Base-by-base conservation (phyloP, 208 protist genomes). In the Giardia duodenalis region DNA sequence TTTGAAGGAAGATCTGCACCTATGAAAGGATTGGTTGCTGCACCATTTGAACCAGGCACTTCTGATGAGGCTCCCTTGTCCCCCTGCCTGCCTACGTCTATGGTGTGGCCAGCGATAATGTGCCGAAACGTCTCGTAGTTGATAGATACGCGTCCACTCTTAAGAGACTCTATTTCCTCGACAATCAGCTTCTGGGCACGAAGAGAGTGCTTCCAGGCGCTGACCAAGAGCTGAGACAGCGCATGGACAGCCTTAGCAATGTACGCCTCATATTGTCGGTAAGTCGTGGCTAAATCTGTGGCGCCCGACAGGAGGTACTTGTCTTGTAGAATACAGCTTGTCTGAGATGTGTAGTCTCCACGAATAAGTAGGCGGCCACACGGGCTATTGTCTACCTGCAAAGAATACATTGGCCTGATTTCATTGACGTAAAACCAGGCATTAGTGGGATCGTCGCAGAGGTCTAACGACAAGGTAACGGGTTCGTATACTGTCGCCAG, bases 381-480 rank as follows among this genome's bases (percentile, higher is more conserved):
- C 43, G 88, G 88, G 1, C n/a, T 2, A 30, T 1, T 30, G 44
- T 91, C 88, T 0, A 91, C 10, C 10, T 22, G 88, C 2, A 1
- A 2, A 43, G 2, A 4, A 48, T 91, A 91, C 44, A 30, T 91
- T n/a, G 45, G 2, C 0, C 88, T 0, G 10, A 45, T n/a, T 2
- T 91, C 88, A 45, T 91, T 91, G 45, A 91, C n/a, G n/a, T 91
- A 91, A 47, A 91, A 91, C 88, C 88, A 91, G 4, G 88, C 0
- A 22, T 91, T 91, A 67, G 88, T 91, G 4, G 88, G 88, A 91
- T 91, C 88, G n/a, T 91, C 88, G 44, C 88, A 91, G 1, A 91
- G 88, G 86, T 10, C 22, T 19, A 89, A 45, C 4, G 4, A 89
- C 3, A 89, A 42, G 3, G 4, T 46, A 45, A 89, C 42, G 42